Evolutionary conservation across 257 asterid species (phyloP).

Genomic region (Fraxinus pennsylvanica): DNA sequence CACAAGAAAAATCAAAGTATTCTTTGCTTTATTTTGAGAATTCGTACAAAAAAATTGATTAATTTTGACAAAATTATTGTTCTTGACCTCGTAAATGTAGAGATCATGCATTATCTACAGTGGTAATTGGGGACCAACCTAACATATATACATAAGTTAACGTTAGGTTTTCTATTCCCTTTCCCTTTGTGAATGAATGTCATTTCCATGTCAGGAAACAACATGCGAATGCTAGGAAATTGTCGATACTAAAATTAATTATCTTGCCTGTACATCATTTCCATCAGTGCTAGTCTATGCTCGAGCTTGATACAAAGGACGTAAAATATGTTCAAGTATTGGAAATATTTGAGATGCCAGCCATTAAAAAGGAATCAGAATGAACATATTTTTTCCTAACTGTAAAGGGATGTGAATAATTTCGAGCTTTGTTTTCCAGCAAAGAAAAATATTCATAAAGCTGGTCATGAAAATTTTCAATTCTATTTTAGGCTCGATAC

Average conservation of each 20-base stretch:
- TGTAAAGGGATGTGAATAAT: conserved; percentile 25
- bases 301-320: neutral
- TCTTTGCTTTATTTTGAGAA: too few relatives aligned
- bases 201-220: neutral
- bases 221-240: neutral
- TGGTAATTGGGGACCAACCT: too few relatives aligned
- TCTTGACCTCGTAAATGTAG: too few relatives aligned
- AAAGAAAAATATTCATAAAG: conserved; percentile 27
- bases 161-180: neutral
- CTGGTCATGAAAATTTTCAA: conserved; percentile 26
- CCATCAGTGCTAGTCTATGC: neutral
- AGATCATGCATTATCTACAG: too few relatives aligned
- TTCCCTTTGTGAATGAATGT: conserved; percentile 1
- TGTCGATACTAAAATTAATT: neutral
- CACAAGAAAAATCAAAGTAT: too few relatives aligned
- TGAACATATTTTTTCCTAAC: conserved; percentile 18
- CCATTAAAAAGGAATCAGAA: conserved; percentile 43
- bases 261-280: neutral
- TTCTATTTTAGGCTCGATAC: neutral
- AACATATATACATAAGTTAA: neutral
- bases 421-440: conserved; percentile 10
- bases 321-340: neutral
- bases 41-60: too few relatives aligned
- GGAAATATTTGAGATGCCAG: conserved; percentile 24
- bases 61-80: too few relatives aligned